Base-by-base conservation (phyloP, 169 alveolate species). In the Plasmodium relictum region DNA sequence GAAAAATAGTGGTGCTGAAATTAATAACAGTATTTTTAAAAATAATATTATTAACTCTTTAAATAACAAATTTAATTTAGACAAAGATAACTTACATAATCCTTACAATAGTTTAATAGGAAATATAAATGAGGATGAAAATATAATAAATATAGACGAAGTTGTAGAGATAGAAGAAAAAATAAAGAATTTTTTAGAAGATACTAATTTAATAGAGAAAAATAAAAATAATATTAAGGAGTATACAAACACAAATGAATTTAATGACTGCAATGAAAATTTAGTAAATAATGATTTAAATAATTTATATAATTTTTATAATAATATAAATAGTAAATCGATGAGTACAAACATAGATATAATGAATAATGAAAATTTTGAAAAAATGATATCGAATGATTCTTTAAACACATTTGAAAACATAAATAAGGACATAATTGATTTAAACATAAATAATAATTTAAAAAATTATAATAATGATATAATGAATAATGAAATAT, bases 391-490 rank as follows among this genome's bases (percentile, higher is more conserved):
- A 61, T 7, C 44, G 5, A 18, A 22, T 22, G 20, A 61, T 3
- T 14, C 16, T 20, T 24, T 61, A 7, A 54, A 31, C 8, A 9
- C 7, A n/a, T 26, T 39, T 12, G 71, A 59, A 2, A 71, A n/a
- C 20, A 16, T 71, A n/a, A 42, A 37, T 59, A 71, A 59, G 39
- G 71, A 59, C 14, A 37, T 42, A 18, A 37, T 26, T 14, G 54
- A 65, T n/a, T 24, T 65, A 16, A 65, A 41, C 37, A n/a, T 26
- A 37, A 37, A 65, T 24, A 65, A 24, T 6, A 65, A 44, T 71
- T 61, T 61, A 24, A 61, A 61, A 3, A 71, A 71, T 71, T 59
- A 71, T 41, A 71, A 71, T 71, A 71, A 71, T 24, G 71, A 71
- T 24, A 71, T 59, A 16, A 71, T 59, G 69, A 37, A 71, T 71